Conservation (phyloP, 1,139 yeast species). For the Blastobotrys aristatus region DNA sequence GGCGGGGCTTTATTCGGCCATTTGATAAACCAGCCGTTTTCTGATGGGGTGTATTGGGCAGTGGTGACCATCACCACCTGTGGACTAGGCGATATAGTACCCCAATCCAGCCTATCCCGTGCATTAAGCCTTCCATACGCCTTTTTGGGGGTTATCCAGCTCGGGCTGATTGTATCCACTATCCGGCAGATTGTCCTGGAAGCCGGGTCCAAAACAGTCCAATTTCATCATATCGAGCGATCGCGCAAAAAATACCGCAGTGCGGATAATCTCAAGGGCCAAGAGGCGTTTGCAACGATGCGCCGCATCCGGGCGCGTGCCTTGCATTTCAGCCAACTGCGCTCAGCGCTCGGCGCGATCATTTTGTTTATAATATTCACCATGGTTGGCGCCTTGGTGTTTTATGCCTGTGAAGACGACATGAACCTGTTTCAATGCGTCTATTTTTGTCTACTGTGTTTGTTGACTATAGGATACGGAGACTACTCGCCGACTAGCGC, state of each 20-base stretch:
- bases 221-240: constrained; percentile 24
- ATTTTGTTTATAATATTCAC: constrained; percentile 40
- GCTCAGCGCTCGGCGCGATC: constrained; percentile 40
- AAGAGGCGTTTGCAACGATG: constrained; percentile 50
- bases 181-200: constrained; percentile 59
- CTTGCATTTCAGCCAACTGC: constrained; percentile 16
- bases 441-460: constrained; percentile 69
- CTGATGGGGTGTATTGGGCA: constrained; percentile 64
- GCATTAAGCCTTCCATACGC: constrained; percentile 60
- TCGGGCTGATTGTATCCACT: constrained; percentile 70
- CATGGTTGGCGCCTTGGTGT: constrained; percentile 66
- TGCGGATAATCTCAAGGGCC: constrained; percentile 29
- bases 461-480: constrained; percentile 83
- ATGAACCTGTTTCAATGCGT: constrained; percentile 69
- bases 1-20: constrained; percentile 57
- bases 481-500: constrained; percentile 58
- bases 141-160: constrained; percentile 59
- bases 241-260: constrained; percentile 16
- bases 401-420: constrained; percentile 46
- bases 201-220: constrained; percentile 52
- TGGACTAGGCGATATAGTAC: constrained; percentile 72
- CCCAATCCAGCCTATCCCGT: constrained; percentile 47
- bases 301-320: constrained; percentile 39
- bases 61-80: constrained; percentile 69
- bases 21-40: constrained; percentile 45